These are phyloP conservation scores for Phytophthora nicotianae DNA, from an alignment of 352 stramenopile genomes.

Conservation along the genomic window DNA sequence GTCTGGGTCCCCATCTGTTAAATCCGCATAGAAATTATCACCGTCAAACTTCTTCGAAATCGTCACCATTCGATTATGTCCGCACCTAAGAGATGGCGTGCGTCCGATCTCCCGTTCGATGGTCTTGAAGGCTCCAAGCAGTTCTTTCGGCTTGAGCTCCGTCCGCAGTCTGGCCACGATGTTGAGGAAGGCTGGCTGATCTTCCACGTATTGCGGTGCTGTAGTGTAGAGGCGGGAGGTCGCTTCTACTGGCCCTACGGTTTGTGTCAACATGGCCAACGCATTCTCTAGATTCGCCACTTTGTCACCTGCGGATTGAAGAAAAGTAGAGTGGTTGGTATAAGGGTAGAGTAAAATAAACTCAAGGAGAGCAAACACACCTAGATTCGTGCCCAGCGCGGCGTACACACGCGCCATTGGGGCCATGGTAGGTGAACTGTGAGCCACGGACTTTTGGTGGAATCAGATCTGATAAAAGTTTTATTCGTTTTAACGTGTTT, in stretches of 20 bases:
- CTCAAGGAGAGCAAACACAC: constrained; percentile 31
- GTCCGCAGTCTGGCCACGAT: constrained; percentile 91
- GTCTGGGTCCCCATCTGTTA: constrained; percentile 89
- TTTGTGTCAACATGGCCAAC: constrained; percentile 49
- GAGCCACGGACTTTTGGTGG: neutral
- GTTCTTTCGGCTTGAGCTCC: constrained; percentile 62
- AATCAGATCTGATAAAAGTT: constrained; percentile 22
- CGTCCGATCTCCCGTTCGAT: constrained; percentile 92
- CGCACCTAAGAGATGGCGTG: constrained; percentile 58
- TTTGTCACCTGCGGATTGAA: constrained; percentile 58
- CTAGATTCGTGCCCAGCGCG: constrained; percentile 79
- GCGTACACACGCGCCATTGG: constrained; percentile 47
- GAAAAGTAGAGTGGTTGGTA: neutral
- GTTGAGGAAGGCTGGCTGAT: constrained; percentile 97
- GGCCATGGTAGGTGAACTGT: constrained; percentile 15
- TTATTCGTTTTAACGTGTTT: no score
- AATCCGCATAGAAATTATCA: constrained; percentile 11
- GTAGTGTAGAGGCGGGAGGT: constrained; percentile 95
- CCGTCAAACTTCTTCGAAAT: constrained; percentile 3
- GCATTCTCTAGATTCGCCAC: constrained; percentile 69
- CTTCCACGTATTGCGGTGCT: constrained; percentile 93
- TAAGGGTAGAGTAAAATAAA: neutral
- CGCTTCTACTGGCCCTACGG: constrained; percentile 52
- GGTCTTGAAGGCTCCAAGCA: constrained; percentile 88
- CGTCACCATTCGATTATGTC: constrained; percentile 1